A percentile compares a stretch with the other conserved stretches of the same genome.
These are phyloP conservation scores for Hortiboletus campestris DNA, from an alignment of 768 basidiomycete species.

Conservation along the genomic window DNA sequence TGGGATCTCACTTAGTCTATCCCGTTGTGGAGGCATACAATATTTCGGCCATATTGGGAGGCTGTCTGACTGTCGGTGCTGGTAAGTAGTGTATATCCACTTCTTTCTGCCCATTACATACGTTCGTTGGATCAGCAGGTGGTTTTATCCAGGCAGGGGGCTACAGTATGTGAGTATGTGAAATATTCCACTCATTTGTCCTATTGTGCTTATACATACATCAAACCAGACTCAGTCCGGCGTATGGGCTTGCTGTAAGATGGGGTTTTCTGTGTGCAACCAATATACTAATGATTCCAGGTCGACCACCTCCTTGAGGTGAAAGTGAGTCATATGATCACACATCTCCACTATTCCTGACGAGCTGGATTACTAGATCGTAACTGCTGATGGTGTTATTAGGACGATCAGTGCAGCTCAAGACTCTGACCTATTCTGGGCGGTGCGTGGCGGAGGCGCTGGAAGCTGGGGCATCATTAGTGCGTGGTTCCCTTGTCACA, in stretches of 20 bases:
- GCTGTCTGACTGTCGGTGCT: slow-evolving; percentile 19
- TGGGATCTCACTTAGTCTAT: slow-evolving; percentile 8
- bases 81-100: background rate
- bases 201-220: background rate
- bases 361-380: slow-evolving; percentile 22
- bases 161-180: slow-evolving; percentile 31
- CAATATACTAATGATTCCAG: slow-evolving; percentile 18
- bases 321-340: slow-evolving; percentile 6
- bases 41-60: slow-evolving; percentile 16
- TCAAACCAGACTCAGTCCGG: slow-evolving; percentile 18
- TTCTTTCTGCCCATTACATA: background rate
- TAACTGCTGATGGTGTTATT: slow-evolving; percentile 40
- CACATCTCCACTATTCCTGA: background rate
- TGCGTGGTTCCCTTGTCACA: background rate
- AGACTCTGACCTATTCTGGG: slow-evolving; percentile 52
- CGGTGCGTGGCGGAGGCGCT: slow-evolving; percentile 50
- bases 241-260: slow-evolving; percentile 4
- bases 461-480: slow-evolving; percentile 48
- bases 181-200: background rate
- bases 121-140: slow-evolving; percentile 19
- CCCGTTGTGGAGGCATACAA: slow-evolving; percentile 4
- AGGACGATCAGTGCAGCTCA: slow-evolving; percentile 39
- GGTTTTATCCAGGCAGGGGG: slow-evolving; percentile 51
- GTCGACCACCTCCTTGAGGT: slow-evolving; percentile 48
- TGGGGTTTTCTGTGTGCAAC: background rate